phyloP scores from a whole-genome alignment of 2,329 filamentous ascomycete species.

The Ophiocordyceps sinensis region DNA sequence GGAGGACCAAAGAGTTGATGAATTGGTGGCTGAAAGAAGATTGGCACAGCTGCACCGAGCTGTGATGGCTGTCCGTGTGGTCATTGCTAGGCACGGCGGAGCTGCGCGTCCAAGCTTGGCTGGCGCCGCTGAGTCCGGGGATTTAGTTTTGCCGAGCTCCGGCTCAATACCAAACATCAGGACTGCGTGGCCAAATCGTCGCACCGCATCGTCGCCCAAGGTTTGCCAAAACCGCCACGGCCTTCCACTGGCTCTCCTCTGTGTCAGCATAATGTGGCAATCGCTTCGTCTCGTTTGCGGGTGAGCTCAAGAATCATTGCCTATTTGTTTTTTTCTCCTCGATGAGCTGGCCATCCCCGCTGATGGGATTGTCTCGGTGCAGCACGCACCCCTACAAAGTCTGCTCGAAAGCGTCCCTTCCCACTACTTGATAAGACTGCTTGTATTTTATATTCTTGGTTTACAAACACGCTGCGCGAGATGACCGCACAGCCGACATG shows the following conservation, averaged over 20 bases:
- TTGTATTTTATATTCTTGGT: neutral
- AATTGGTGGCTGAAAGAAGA: neutral
- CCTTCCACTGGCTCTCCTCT: neutral
- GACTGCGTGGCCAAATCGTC: neutral
- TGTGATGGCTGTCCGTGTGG: too few species aligned
- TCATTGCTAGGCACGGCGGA: slow-evolving; percentile 19
- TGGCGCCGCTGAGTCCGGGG: slow-evolving; percentile 7
- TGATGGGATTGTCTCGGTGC: too few species aligned
- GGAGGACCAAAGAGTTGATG: slow-evolving; percentile 5
- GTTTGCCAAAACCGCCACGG: neutral
- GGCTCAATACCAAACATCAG: neutral
- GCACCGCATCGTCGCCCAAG: too few species aligned
- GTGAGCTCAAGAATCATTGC: slow-evolving; percentile 1
- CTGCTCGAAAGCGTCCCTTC: too few species aligned
- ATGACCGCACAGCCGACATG: slow-evolving; percentile 15
- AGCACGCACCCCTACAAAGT: too few species aligned
- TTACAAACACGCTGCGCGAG: neutral
- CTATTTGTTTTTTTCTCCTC: too few species aligned
- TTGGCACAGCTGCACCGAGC: slow-evolving; percentile 10
- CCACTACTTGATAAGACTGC: too few species aligned
- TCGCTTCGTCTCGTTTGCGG: slow-evolving; percentile 12
- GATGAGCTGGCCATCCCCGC: too few species aligned
- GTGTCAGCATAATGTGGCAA: slow-evolving; percentile 14
- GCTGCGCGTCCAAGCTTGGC: slow-evolving; percentile 22
- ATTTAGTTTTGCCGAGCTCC: slow-evolving; percentile 12